Evolutionary conservation across 139 green algal species (phyloP).

Genomic region (Micractinium conductrix): DNA sequence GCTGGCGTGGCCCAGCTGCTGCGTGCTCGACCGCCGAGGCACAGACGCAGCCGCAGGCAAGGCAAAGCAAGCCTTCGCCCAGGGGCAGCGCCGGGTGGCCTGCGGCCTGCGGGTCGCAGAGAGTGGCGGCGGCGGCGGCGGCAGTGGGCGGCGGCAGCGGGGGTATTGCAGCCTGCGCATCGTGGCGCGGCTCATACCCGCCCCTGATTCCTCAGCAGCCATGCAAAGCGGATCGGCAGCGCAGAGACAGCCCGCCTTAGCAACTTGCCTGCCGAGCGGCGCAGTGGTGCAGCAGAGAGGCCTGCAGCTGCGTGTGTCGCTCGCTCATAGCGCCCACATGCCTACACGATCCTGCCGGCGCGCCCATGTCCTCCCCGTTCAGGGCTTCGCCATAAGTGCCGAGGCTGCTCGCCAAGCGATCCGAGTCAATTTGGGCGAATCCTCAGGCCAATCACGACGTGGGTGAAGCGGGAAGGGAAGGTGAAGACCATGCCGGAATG

Average conservation of each 20-base stretch:
- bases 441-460: too few relatives aligned
- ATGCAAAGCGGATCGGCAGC: background rate
- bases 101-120: slow-evolving; percentile 1
- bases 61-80: slow-evolving; percentile 16
- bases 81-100: slow-evolving; percentile 15
- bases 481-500: too few relatives aligned
- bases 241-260: too few relatives aligned
- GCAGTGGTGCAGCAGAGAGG: background rate
- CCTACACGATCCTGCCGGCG: background rate
- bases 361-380: too few relatives aligned
- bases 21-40: background rate
- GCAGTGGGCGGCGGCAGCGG: too few relatives aligned
- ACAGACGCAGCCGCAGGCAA: slow-evolving; percentile 9
- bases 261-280: background rate
- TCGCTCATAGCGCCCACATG: background rate
- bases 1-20: background rate
- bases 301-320: background rate
- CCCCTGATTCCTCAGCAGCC: too few relatives aligned
- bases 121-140: too few relatives aligned
- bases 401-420: too few relatives aligned
- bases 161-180: background rate
- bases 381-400: too few relatives aligned
- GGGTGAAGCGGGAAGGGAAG: too few relatives aligned
- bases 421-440: too few relatives aligned
- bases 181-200: background rate